Evolutionary conservation across 1,284 basidiomycete genomes (phyloP).

Genomic region (Apiotrichum gamsii): DNA sequence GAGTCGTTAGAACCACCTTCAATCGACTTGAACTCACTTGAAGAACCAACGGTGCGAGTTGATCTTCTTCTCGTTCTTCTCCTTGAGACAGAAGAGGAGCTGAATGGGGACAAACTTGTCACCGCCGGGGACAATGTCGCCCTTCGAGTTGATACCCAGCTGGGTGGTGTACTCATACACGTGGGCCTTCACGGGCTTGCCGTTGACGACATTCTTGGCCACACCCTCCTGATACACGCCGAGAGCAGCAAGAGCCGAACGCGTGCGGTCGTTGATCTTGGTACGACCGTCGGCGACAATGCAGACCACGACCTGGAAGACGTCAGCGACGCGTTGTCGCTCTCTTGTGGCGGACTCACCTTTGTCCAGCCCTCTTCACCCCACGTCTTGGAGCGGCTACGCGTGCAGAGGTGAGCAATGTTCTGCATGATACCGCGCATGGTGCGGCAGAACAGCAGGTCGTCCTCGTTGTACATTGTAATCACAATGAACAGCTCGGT

Average conservation of each 20-base stretch:
- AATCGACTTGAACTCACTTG: conserved; percentile 27
- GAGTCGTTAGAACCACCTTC: conserved; percentile 50
- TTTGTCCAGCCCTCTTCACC: conserved; percentile 97
- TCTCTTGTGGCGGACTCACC: conserved; percentile 49
- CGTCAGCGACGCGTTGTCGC: conserved; percentile 44
- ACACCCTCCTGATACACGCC: conserved; percentile 81
- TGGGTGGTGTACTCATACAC: conserved; percentile 93
- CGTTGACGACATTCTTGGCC: conserved; percentile 86
- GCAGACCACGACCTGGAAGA: conserved; percentile 50
- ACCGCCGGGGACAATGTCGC: conserved; percentile 65
- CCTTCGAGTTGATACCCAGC: conserved; percentile 69
- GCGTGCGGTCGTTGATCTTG: conserved; percentile 79
- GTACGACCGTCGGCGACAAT: conserved; percentile 68
- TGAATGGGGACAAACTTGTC: conserved; percentile 79
- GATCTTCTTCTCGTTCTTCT: conserved; percentile 71
- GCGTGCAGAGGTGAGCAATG: conserved; percentile 42
- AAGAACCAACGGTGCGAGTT: conserved; percentile 91
- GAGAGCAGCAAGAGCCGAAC: conserved; percentile 80
- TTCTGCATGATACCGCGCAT: conserved; percentile 93
- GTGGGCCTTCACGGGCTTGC: conserved; percentile 58
- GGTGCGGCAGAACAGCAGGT: conserved; percentile 69
- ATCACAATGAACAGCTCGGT: conserved; percentile 71
- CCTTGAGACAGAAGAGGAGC: conserved; percentile 90
- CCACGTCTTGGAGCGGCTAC: conserved; percentile 72
- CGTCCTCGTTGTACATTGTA: conserved; percentile 76